Percentiles rank a stretch among this genome's conserved stretches.
These are phyloP conservation scores for Fraxinus velutina DNA, from an alignment of 305 asterid genomes.

Conservation along the genomic window DNA sequence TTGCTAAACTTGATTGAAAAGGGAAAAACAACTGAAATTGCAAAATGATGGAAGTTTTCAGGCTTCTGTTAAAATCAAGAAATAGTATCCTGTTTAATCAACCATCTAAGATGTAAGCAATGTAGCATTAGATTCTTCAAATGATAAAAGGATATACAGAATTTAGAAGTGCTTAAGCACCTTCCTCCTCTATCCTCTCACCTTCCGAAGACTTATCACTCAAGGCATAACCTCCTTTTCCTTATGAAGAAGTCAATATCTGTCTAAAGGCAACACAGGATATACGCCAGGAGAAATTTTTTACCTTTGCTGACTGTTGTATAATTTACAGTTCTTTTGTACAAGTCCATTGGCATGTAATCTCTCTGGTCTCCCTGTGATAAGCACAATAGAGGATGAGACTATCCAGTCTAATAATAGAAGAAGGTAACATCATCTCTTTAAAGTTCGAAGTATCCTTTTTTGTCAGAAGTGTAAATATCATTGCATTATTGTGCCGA, in stretches of 20 bases:
- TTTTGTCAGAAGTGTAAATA: background rate
- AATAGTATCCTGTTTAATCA: background rate
- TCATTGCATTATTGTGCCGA: background rate
- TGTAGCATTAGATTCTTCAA: background rate
- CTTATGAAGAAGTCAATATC: background rate
- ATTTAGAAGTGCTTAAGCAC: background rate
- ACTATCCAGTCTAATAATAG: conserved; percentile 31
- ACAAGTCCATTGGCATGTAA: conserved; percentile 59
- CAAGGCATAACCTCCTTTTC: background rate
- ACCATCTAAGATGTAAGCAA: background rate
- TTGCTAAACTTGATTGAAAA: background rate
- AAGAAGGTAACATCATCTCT: conserved; percentile 41
- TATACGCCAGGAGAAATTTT: background rate
- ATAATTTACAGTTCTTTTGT: conserved; percentile 48
- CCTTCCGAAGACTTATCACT: background rate
- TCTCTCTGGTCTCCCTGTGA: conserved; percentile 41
- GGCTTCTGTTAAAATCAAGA: conserved; percentile 2
- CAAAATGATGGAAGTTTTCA: background rate
- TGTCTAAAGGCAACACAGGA: background rate
- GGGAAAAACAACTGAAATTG: background rate
- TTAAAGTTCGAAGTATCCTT: background rate
- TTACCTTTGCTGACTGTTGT: background rate
- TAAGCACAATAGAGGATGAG: conserved; percentile 31
- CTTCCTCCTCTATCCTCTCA: background rate
- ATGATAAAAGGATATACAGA: background rate